Percentiles rank a stretch among this genome's conserved stretches.
phyloP scores from a whole-genome alignment of 169 alveolate genomes.

The Cystoisospora suis region DNA sequence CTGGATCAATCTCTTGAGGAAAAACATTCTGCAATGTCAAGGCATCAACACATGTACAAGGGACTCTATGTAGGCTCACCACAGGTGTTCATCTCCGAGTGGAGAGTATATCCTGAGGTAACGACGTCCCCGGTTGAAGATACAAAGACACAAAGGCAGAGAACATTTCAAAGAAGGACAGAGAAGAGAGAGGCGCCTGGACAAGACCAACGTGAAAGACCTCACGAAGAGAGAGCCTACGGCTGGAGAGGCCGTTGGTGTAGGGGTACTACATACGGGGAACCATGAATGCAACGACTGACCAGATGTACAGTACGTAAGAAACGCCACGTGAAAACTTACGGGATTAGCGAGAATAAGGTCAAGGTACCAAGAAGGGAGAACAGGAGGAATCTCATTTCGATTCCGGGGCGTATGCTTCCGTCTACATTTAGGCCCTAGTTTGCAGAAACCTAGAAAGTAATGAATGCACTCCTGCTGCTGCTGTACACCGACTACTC shows the following conservation, averaged over 20 bases:
- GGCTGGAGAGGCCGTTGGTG: too few relatives aligned
- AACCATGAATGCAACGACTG: too few relatives aligned
- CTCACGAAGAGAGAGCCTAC: too few relatives aligned
- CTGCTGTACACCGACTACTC: neutral
- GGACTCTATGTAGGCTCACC: neutral
- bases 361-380: conserved; percentile 69
- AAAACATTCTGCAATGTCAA: conserved; percentile 9
- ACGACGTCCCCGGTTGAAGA: too few relatives aligned
- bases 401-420: conserved; percentile 72
- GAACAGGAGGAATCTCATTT: conserved; percentile 55
- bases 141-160: too few relatives aligned
- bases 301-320: neutral
- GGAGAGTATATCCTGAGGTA: too few relatives aligned
- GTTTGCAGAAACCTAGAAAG: conserved; percentile 81
- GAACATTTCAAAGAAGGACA: too few relatives aligned
- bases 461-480: conserved; percentile 73
- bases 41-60: neutral
- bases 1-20: conserved; percentile 27
- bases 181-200: too few relatives aligned
- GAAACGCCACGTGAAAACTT: neutral
- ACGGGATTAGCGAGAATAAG: conserved; percentile 48
- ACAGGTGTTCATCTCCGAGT: too few relatives aligned
- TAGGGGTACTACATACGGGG: too few relatives aligned
- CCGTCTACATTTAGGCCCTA: conserved; percentile 78
- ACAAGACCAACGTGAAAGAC: too few relatives aligned